These are phyloP conservation scores for Telfairia occidentalis DNA, from an alignment of 331 rosid genomes.

Conservation along the genomic window DNA sequence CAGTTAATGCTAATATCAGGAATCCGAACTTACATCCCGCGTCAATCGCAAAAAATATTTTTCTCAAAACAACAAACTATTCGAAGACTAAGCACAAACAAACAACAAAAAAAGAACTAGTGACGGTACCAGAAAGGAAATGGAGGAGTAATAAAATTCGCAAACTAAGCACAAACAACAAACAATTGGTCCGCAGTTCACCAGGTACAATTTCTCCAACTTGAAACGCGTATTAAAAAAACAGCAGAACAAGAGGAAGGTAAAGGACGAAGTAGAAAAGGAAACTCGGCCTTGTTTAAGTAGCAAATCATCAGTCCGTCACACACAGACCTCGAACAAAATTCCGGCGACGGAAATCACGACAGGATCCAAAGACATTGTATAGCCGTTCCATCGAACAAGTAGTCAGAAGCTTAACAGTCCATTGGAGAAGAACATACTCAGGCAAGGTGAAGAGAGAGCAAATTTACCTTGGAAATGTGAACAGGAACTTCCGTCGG, in stretches of 20 bases:
- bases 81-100: background rate
- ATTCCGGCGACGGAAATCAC: background rate
- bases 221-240: background rate
- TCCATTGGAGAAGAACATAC: background rate
- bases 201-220: background rate
- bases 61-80: background rate
- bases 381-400: background rate
- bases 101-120: background rate
- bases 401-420: background rate
- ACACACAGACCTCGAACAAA: background rate
- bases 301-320: background rate
- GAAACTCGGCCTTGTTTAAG: background rate
- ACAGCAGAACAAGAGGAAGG: background rate
- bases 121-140: background rate
- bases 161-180: background rate
- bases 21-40: background rate
- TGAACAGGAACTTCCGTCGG: conserved; percentile 6
- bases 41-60: background rate
- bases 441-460: background rate
- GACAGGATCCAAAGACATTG: conserved; percentile 8
- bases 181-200: background rate
- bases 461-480: conserved; percentile 25
- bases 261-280: background rate
- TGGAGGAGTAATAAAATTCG: background rate
- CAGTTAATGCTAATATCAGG: background rate